These are phyloP conservation scores for Salix exigua DNA, from an alignment of 345 rosid species.

Conservation along the genomic window DNA sequence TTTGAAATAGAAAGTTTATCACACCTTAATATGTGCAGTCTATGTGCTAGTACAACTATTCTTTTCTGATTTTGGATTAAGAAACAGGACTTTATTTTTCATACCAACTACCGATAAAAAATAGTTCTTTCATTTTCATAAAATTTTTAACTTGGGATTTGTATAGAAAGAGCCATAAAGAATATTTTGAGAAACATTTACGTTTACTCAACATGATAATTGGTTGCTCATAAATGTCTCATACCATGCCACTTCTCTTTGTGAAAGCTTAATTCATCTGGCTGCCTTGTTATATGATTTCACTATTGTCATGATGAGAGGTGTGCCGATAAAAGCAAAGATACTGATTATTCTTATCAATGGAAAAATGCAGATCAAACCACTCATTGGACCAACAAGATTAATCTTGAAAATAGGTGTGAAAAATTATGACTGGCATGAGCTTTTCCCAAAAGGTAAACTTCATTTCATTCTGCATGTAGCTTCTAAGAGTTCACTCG, in stretches of 20 bases:
- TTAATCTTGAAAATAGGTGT: conserved; percentile 67
- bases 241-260: background rate
- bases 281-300: no score
- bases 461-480: background rate
- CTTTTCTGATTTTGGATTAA: no score
- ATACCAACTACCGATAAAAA: background rate
- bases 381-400: conserved; percentile 80
- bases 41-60: no score
- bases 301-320: background rate
- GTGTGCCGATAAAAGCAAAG: background rate
- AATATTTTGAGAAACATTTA: background rate
- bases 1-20: no score
- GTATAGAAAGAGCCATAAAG: background rate
- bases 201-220: background rate
- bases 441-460: conserved; percentile 78
- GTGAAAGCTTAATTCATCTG: background rate
- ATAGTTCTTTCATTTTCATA: background rate
- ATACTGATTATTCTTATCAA: conserved; percentile 3
- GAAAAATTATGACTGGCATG: conserved; percentile 76
- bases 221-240: background rate
- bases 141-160: background rate
- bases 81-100: no score
- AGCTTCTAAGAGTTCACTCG: conserved; percentile 5
- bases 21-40: no score
- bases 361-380: conserved; percentile 64